Evolutionary conservation across 441 rosid species (phyloP).

Genomic region (Cnidoscolus chayamansa): DNA sequence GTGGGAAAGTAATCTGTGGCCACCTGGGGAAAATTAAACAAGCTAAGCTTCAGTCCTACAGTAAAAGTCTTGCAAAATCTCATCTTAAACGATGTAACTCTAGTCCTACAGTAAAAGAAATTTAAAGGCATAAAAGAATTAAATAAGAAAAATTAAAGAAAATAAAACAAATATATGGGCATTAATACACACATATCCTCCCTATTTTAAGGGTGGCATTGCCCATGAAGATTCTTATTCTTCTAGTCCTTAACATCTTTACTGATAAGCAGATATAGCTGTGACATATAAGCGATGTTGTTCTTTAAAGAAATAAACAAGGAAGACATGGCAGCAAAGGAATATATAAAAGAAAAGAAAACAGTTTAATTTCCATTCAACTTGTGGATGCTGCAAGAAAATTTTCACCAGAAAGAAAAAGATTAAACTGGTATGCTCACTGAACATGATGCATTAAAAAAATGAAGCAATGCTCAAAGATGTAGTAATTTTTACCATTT

Average conservation of each 20-base stretch:
- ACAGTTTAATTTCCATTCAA: neutral
- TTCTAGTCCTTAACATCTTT: neutral
- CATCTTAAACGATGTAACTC: neutral
- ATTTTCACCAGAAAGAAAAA: neutral
- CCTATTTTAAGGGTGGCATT: neutral
- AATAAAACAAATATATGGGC: neutral
- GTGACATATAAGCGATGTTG: neutral
- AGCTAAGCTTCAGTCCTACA: constrained; percentile 12
- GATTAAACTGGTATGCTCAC: neutral
- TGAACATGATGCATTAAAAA: neutral
- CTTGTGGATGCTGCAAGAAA: neutral
- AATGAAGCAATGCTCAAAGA: constrained; percentile 6
- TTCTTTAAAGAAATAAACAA: neutral
- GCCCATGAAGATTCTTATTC: constrained; percentile 1
- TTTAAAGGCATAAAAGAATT: neutral
- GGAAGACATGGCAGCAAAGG: neutral
- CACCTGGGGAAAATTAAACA: constrained; percentile 50
- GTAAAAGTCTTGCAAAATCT: neutral
- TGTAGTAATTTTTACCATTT: constrained; percentile 61
- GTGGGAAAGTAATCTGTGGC: constrained; percentile 72
- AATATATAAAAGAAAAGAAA: neutral
- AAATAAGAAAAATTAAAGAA: neutral
- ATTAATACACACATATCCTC: neutral
- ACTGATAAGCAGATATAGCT: neutral
- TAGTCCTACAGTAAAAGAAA: neutral